Evolutionary conservation across 148 eudicot genomes (phyloP), one percentile per base, ranked within the genome.

Genomic region (Silene conica): DNA sequence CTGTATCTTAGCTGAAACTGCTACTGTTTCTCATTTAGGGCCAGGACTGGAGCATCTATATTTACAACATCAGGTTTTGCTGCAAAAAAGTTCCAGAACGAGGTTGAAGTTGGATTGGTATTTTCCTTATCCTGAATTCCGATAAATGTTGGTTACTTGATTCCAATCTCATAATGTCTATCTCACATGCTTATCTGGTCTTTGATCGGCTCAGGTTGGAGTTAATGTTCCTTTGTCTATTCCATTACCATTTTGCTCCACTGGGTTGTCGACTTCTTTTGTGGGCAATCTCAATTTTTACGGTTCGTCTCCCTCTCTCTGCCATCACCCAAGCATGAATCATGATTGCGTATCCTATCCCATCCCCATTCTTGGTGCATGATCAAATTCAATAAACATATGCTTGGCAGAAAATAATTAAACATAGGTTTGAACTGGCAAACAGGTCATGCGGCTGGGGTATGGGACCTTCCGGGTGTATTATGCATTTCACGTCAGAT

Each of bases 21-120:
- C 69, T 19, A 57, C 21, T 50, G 3, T 61, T 25, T 70, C 48
- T 54, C 31, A 22, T 73, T 55, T 60, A 84, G 86, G 71, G 61
- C 31, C 63, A 79, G 52, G 25, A 81, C 46, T 73, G 84, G 86
- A 57, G 86, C 82, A 54, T 75, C 84, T 23, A 73, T 84, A 73
- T 84, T 81, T 80, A 84, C 86, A 38, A 59, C 82, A 16, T 84
- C 84, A 12, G 84, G 82, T 66, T 60, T 73, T 64, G 59, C 78
- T 64, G 80, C 82, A 64, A 81, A 77, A 76, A 78, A 75, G 48
- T 84, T 84, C 61, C 84, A 81, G 84, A 76, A 75, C 79, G 78
- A 73, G 74, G 83, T 84, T 59, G 82, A 84, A 75, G 80, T 82
- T 34, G 78, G 78, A 25, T 73, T 75, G 80, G 86, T 84, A 81